Evolutionary conservation across 495 filamentous ascomycete species (phyloP).

Genomic region (Daldinia caldariorum): DNA sequence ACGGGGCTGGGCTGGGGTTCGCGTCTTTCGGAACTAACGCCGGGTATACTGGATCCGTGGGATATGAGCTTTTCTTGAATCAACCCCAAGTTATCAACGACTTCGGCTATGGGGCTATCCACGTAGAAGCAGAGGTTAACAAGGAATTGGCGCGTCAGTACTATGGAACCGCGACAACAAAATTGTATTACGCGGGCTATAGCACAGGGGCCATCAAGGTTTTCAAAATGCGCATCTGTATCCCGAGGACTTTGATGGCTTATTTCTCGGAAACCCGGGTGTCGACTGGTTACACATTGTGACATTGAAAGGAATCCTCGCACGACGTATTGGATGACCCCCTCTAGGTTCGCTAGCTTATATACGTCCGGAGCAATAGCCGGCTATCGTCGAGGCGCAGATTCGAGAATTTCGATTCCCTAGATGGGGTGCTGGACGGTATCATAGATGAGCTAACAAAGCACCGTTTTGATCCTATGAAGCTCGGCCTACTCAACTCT

Average conservation of each 20-base stretch:
- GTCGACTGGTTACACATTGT: conserved; percentile 29
- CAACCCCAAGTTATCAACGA: conserved; percentile 44
- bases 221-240: conserved; percentile 15
- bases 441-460: not conserved
- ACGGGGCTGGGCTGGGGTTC: conserved; percentile 45
- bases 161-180: conserved; percentile 3
- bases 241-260: conserved; percentile 22
- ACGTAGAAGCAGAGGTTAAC: conserved; percentile 20
- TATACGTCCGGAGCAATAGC: not conserved
- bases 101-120: conserved; percentile 1
- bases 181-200: conserved; percentile 22
- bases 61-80: conserved; percentile 36
- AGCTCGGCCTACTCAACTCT: not conserved
- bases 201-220: conserved; percentile 27
- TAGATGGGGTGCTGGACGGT: not conserved
- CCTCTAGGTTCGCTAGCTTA: not conserved
- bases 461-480: not conserved
- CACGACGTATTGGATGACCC: conserved; percentile 14
- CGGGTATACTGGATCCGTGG: conserved; percentile 49
- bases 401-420: not conserved
- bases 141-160: conserved; percentile 23
- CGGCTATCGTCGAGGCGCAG: not conserved
- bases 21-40: conserved; percentile 55
- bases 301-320: conserved; percentile 26
- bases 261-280: conserved; percentile 25